Percentiles rank a stretch among this genome's conserved stretches.
Conservation (phyloP, 164 flowering plant species). For the Vitis riparia region DNA sequence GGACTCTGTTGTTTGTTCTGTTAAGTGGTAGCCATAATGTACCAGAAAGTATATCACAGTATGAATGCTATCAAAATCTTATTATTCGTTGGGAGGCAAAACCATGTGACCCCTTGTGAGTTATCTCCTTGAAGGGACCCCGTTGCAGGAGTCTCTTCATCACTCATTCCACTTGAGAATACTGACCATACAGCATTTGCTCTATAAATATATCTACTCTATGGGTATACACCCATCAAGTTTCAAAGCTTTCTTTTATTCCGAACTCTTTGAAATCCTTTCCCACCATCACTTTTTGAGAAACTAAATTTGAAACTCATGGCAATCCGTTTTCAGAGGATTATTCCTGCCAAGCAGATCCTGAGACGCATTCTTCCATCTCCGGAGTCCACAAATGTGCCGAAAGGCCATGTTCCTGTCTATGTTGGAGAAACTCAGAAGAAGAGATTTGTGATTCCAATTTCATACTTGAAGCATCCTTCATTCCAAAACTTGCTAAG, state of each 20-base stretch:
- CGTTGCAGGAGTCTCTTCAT: neutral
- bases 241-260: neutral
- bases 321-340: neutral
- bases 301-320: neutral
- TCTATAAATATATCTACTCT: too few species aligned
- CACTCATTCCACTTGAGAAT: neutral
- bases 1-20: too few species aligned
- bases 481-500: conserved; percentile 22
- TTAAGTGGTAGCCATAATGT: neutral
- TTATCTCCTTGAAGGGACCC: neutral
- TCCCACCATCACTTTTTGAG: neutral
- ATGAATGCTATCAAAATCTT: neutral
- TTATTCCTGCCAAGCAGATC: conserved; percentile 1
- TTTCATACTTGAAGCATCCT: conserved; percentile 29
- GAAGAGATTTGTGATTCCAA: conserved; percentile 33
- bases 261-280: neutral
- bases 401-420: conserved; percentile 38
- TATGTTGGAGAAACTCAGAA: conserved; percentile 40
- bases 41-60: too few species aligned
- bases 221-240: neutral
- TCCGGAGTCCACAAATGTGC: conserved; percentile 5
- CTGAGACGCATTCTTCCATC: conserved; percentile 2
- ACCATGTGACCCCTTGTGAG: neutral
- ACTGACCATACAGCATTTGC: neutral
- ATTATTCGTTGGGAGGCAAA: neutral